Evolutionary conservation across 305 asterid species (phyloP).

Genomic region (Withania somnifera): DNA sequence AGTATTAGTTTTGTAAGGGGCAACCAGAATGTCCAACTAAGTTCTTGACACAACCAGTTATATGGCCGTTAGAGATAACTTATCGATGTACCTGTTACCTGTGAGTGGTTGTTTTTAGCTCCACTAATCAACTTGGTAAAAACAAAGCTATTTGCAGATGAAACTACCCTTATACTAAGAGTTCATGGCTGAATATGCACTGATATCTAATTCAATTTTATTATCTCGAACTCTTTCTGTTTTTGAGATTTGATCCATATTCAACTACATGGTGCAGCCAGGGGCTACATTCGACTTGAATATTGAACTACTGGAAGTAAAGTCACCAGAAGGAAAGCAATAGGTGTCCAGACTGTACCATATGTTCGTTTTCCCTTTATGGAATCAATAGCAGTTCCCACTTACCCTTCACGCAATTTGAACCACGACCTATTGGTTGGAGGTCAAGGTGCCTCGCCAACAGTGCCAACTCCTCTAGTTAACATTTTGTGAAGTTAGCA

Average conservation of each 20-base stretch:
- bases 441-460: neutral
- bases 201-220: neutral
- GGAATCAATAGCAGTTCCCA: neutral
- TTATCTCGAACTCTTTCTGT: neutral
- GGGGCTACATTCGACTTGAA: constrained; percentile 71
- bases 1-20: neutral
- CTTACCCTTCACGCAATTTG: neutral
- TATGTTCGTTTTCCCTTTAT: neutral
- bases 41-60: neutral
- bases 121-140: neutral
- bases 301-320: constrained; percentile 76
- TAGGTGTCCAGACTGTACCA: neutral
- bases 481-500: neutral
- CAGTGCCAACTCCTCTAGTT: neutral
- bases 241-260: neutral
- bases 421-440: neutral
- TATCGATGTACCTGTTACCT: neutral
- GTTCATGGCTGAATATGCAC: neutral
- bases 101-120: neutral
- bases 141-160: neutral
- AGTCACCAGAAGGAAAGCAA: constrained; percentile 36
- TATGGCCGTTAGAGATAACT: neutral
- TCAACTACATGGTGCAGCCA: constrained; percentile 39
- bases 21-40: neutral
- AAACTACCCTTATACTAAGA: neutral